Base-by-base conservation (phyloP, 441 rosid species). In the Biscutella laevigata region DNA sequence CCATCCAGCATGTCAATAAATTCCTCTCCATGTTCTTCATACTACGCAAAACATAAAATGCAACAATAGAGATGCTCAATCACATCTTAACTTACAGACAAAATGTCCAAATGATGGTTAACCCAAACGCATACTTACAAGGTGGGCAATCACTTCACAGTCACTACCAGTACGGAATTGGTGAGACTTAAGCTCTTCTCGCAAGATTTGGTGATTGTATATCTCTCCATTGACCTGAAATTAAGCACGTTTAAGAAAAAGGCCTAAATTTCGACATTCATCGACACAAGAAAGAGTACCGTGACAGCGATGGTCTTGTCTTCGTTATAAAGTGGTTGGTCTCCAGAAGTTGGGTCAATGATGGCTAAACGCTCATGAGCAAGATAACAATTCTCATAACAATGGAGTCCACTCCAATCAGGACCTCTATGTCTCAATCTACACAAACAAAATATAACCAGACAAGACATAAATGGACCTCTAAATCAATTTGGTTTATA, bases 61-160 rank as follows among this genome's bases (percentile, higher is more conserved):
- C 14, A 46, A 46, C 52, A 46, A 28, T 6, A 46, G 15, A 16
- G 9, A 28, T 28, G 52, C n/a, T 16, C 36, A 28, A 6, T 28
- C 7, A 46, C 24, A 26, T 14, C 2, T 27, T 28, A 34, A 27
- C 13, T 27, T 5, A 45, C 8, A 5, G 13, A 14, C 36, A 5
- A 27, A 41, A 41, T 11, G 13, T 15, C 22, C 25, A 29, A 17
- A 4, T 5, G 14, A 28, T 27, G 5, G 24, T 9, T 27, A 28
- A 6, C 9, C 37, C 27, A 12, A 47, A 17, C 6, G 30, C 6
- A 15, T 48, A 75, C 94, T 78, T 79, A 94, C 99, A 61, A 89
- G 95, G 64, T 94, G 96, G 32, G 96, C 95, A 77, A 94, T 85
- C 47, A 89, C 99, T 81, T 94, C 99, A 39, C 97, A 86, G 74